A percentile compares a stretch with the other conserved stretches of the same genome.
Conservation (phyloP, 2,329 filamentous ascomycete species). For the Penicillium sp. region DNA sequence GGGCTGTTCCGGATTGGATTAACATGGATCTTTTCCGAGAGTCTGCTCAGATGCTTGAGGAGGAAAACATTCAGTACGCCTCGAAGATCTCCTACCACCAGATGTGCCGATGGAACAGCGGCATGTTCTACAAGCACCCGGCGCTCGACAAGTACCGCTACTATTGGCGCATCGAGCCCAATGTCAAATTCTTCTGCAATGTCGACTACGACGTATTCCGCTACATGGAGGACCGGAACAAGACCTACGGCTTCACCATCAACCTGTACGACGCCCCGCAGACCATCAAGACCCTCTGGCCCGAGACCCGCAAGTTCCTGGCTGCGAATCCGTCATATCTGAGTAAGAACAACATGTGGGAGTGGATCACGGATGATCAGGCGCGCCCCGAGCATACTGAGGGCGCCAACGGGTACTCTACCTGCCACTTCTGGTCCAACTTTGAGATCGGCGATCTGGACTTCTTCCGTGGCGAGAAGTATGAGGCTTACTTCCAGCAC, state of each 20-base stretch:
- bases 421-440: conserved; percentile 99
- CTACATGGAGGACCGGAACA: conserved; percentile 97
- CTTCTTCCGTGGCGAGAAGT: conserved; percentile 85
- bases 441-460: conserved; percentile 93
- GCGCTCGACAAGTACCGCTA: conserved; percentile 75
- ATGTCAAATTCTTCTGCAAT: conserved; percentile 98
- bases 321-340: conserved; percentile 76
- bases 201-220: conserved; percentile 97
- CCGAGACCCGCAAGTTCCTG: conserved; percentile 89
- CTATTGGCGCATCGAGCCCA: conserved; percentile 98
- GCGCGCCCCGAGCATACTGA: conserved; percentile 73
- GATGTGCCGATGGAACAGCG: conserved; percentile 99
- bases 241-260: conserved; percentile 98
- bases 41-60: conserved; percentile 74
- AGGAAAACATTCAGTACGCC: conserved; percentile 86
- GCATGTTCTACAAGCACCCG: conserved; percentile 94
- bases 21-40: conserved; percentile 79
- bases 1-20: conserved; percentile 89
- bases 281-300: conserved; percentile 84
- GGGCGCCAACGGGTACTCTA: conserved; percentile 87
- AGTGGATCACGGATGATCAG: conserved; percentile 75
- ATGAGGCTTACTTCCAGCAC: conserved; percentile 95
- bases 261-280: conserved; percentile 89
- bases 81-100: conserved; percentile 88
- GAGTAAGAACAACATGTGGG: conserved; percentile 75